phyloP scores from a whole-genome alignment of 768 basidiomycete species.

The Boletus bicolor region DNA sequence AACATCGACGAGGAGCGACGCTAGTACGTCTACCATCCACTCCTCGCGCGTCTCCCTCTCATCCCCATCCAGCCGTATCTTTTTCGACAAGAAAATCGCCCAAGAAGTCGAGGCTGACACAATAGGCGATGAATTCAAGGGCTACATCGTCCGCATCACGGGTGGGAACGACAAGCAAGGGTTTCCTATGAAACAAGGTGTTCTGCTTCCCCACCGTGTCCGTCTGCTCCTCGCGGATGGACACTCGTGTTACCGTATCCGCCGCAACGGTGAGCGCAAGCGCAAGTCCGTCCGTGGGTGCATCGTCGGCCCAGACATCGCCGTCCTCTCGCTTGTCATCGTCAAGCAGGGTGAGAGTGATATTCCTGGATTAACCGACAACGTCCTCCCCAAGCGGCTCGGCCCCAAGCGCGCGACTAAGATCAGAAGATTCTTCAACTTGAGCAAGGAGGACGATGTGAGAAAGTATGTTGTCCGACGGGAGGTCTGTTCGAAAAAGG shows the following conservation, averaged over 20 bases:
- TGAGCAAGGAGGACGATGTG: slow-evolving; percentile 97
- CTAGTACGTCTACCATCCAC: slow-evolving; percentile 47
- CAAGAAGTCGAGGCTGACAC: slow-evolving; percentile 92
- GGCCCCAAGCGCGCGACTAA: slow-evolving; percentile 98
- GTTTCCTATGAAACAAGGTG: slow-evolving; percentile 99
- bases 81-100: slow-evolving; percentile 96
- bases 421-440: slow-evolving; percentile 97
- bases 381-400: slow-evolving; percentile 88
- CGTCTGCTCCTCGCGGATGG: slow-evolving; percentile 91
- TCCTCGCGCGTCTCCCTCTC: neutral
- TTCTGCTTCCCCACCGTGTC: slow-evolving; percentile 91
- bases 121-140: slow-evolving; percentile 94
- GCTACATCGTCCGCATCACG: slow-evolving; percentile 94
- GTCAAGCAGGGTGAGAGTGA: slow-evolving; percentile 95
- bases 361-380: slow-evolving; percentile 89
- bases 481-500: slow-evolving; percentile 91
- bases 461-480: slow-evolving; percentile 94
- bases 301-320: slow-evolving; percentile 96
- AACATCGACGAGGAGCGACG: slow-evolving; percentile 90
- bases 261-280: slow-evolving; percentile 93
- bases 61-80: slow-evolving; percentile 66
- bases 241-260: slow-evolving; percentile 95
- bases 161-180: slow-evolving; percentile 99
- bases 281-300: slow-evolving; percentile 98
- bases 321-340: slow-evolving; percentile 89